These are phyloP conservation scores for Fallopia convolvulus DNA, from an alignment of 148 eudicot species.

Conservation along the genomic window DNA sequence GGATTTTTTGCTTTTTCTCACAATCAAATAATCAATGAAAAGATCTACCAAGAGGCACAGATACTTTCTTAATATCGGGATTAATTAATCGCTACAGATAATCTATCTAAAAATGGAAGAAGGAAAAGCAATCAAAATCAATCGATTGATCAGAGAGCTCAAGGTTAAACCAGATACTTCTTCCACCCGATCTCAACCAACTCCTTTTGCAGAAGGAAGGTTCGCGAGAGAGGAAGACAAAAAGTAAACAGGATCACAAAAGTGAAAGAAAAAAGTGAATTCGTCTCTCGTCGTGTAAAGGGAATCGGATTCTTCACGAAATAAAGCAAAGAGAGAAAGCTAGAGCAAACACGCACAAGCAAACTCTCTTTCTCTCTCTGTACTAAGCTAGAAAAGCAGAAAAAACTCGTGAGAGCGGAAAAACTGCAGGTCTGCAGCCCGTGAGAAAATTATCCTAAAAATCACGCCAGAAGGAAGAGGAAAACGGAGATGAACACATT, in stretches of 20 bases:
- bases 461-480: not conserved
- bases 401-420: constrained; percentile 4
- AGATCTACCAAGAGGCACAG: constrained; percentile 4
- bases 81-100: not conserved
- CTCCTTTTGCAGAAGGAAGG: not conserved
- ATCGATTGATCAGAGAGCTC: not conserved
- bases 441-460: not conserved
- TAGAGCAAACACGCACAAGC: not conserved
- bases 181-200: not conserved
- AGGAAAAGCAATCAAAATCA: not conserved
- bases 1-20: not conserved
- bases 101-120: constrained; percentile 1
- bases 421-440: not conserved
- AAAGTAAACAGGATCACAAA: not conserved
- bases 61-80: not conserved
- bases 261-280: constrained; percentile 7
- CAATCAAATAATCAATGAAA: constrained; percentile 2
- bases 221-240: not conserved
- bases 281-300: constrained; percentile 1
- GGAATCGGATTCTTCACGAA: constrained; percentile 6
- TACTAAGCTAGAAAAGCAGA: not conserved
- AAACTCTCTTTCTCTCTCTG: not conserved
- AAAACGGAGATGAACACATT: not conserved
- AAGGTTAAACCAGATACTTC: not conserved
- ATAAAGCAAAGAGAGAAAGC: not conserved